phyloP scores from a whole-genome alignment of 805 yeast genomes.

The Candida namnaoensis region DNA sequence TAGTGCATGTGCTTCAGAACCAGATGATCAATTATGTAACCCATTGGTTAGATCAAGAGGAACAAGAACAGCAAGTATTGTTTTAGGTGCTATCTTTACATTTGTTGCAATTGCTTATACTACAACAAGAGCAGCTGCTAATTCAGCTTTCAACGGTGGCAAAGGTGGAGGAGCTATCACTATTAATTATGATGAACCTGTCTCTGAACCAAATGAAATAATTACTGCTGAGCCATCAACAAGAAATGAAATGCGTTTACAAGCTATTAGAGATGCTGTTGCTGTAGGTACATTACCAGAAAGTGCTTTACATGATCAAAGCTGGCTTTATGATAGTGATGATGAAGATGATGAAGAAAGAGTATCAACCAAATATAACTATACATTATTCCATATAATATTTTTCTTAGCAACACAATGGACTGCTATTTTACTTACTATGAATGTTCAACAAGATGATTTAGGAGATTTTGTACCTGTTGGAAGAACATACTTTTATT shows the following conservation, averaged over 20 bases:
- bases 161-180: constrained; percentile 26
- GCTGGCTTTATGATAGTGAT: constrained; percentile 42
- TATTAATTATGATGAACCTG: constrained; percentile 19
- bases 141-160: constrained; percentile 49
- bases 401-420: constrained; percentile 95
- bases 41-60: constrained; percentile 86
- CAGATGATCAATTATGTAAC: constrained; percentile 88
- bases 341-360: constrained; percentile 50
- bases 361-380: constrained; percentile 67
- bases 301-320: constrained; percentile 72
- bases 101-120: constrained; percentile 95
- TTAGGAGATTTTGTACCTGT: constrained; percentile 91
- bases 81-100: constrained; percentile 88
- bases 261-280: constrained; percentile 91
- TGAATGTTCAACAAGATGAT: constrained; percentile 79
- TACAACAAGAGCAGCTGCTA: constrained; percentile 93
- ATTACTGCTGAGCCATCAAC: constrained; percentile 41
- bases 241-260: constrained; percentile 69
- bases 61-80: constrained; percentile 80
- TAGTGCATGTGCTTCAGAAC: constrained; percentile 93
- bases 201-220: constrained; percentile 15
- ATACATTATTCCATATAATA: constrained; percentile 80
- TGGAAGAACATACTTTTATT: constrained; percentile 90
- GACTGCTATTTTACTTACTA: constrained; percentile 87
- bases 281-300: constrained; percentile 92